Evolutionary conservation across 495 filamentous ascomycete species (phyloP).

Genomic region (Penicillium soppii): DNA sequence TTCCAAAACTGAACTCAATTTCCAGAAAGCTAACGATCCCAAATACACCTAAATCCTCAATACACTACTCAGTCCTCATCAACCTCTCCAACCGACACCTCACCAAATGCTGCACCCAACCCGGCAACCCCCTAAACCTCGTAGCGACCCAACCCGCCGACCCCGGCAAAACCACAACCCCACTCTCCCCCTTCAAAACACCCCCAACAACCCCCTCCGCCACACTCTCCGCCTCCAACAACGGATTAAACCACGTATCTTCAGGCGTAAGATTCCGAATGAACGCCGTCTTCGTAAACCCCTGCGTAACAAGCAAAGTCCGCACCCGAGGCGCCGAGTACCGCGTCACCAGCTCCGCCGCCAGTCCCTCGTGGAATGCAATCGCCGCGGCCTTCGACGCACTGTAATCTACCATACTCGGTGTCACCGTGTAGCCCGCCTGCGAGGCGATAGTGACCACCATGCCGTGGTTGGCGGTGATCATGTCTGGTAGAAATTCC

Average conservation of each 20-base stretch:
- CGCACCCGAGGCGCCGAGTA: slow-evolving; percentile 66
- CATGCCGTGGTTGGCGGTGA: slow-evolving; percentile 66
- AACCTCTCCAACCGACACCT: slow-evolving; percentile 31
- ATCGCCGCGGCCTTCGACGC: slow-evolving; percentile 66
- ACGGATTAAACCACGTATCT: slow-evolving; percentile 54
- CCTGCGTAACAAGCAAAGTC: slow-evolving; percentile 64
- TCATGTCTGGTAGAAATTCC: slow-evolving; percentile 68
- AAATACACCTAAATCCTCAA: neutral
- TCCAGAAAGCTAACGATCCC: too few species aligned
- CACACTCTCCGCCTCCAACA: slow-evolving; percentile 61
- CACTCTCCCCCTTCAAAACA: slow-evolving; percentile 56
- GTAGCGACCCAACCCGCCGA: slow-evolving; percentile 30
- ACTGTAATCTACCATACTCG: slow-evolving; percentile 68
- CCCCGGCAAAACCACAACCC: slow-evolving; percentile 55
- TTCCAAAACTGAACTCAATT: neutral
- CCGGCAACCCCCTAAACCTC: slow-evolving; percentile 35
- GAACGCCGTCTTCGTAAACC: slow-evolving; percentile 60
- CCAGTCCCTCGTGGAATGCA: slow-evolving; percentile 68
- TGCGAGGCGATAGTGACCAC: slow-evolving; percentile 69
- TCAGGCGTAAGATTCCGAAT: slow-evolving; percentile 58
- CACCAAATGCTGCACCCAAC: slow-evolving; percentile 42
- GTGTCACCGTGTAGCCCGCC: slow-evolving; percentile 57
- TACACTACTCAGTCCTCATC: slow-evolving; percentile 24
- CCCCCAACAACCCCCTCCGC: slow-evolving; percentile 61
- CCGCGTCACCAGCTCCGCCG: slow-evolving; percentile 56